Conservation (phyloP, 2,329 filamentous ascomycete genomes). For the Ophiocordyceps australis region DNA sequence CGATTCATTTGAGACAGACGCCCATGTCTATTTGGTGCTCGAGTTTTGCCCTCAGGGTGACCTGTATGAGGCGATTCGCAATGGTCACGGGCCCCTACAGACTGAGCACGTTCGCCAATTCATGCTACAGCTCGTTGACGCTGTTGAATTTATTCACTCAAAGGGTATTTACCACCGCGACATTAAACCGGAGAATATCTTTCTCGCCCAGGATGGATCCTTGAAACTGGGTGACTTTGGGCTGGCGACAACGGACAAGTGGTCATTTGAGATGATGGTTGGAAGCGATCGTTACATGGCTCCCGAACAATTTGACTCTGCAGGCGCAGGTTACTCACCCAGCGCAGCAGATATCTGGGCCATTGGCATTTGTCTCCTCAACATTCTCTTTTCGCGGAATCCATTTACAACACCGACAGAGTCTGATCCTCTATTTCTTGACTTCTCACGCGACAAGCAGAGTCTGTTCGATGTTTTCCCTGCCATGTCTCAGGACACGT, state of each 20-base stretch:
- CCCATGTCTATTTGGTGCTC: conserved; percentile 80
- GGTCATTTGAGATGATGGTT: conserved; percentile 84
- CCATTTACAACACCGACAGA: conserved; percentile 83
- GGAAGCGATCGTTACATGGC: conserved; percentile 99
- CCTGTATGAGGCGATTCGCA: conserved; percentile 90
- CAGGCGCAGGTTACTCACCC: conserved; percentile 74
- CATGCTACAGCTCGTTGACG: conserved; percentile 86
- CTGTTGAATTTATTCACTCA: conserved; percentile 76
- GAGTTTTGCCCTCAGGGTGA: conserved; percentile 94
- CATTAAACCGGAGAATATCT: conserved; percentile 99
- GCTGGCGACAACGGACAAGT: conserved; percentile 71
- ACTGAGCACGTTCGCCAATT: conserved; percentile 94
- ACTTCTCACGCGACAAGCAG: conserved; percentile 86
- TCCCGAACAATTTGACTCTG: conserved; percentile 90
- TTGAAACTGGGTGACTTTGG: conserved; percentile 98
- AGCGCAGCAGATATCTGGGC: conserved; percentile 94
- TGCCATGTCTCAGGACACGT: conserved; percentile 96
- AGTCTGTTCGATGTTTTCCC: conserved; percentile 96
- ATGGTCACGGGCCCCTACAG: conserved; percentile 72
- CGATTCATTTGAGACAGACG: conserved; percentile 78
- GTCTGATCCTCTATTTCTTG: conserved; percentile 81
- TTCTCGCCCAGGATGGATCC: conserved; percentile 65
- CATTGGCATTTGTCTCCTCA: conserved; percentile 88
- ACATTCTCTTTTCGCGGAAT: conserved; percentile 92
- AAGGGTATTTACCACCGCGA: conserved; percentile 92